Evolutionary conservation across 2,329 filamentous ascomycete species (phyloP).

Genomic region (Ascocoryne sarcoides): DNA sequence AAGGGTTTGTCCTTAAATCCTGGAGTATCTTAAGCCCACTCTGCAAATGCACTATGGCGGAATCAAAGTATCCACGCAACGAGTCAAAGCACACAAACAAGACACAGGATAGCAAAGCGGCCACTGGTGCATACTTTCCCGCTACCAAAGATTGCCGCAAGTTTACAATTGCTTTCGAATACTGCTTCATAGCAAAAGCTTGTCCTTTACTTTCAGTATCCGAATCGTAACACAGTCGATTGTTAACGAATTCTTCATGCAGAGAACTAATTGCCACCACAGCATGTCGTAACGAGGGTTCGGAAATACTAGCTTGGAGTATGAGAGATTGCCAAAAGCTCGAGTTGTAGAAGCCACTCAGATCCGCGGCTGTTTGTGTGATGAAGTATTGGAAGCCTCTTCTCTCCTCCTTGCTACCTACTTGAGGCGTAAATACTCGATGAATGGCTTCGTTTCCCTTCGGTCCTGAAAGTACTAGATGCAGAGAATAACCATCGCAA

Average conservation of each 20-base stretch:
- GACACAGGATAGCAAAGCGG: constrained; percentile 24
- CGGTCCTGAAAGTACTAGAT: neutral
- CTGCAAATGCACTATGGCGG: constrained; percentile 25
- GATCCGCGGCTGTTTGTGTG: constrained; percentile 3
- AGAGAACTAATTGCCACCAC: constrained; percentile 6
- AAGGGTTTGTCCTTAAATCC: constrained; percentile 8
- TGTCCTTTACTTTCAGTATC: constrained; percentile 6
- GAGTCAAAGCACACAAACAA: constrained; percentile 27
- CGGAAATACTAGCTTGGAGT: constrained; percentile 5
- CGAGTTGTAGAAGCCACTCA: constrained; percentile 5
- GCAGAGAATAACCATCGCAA: constrained; percentile 8
- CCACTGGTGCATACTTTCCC: constrained; percentile 19
- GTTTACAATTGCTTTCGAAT: constrained; percentile 24
- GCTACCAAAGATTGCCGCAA: constrained; percentile 17
- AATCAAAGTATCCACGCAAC: constrained; percentile 21
- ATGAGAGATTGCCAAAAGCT: constrained; percentile 7
- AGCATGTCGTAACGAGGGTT: constrained; percentile 8
- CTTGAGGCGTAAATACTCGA: constrained; percentile 4
- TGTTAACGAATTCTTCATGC: constrained; percentile 14
- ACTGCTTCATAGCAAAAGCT: constrained; percentile 23
- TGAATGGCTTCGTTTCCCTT: constrained; percentile 1
- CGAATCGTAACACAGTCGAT: constrained; percentile 5
- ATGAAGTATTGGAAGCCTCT: constrained; percentile 7
- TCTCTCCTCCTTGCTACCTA: constrained; percentile 2
- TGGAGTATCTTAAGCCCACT: constrained; percentile 23